A percentile compares a stretch with the other conserved stretches of the same genome.
Conservation (phyloP, 257 asterid genomes). For the Nicotiana tabacum region DNA sequence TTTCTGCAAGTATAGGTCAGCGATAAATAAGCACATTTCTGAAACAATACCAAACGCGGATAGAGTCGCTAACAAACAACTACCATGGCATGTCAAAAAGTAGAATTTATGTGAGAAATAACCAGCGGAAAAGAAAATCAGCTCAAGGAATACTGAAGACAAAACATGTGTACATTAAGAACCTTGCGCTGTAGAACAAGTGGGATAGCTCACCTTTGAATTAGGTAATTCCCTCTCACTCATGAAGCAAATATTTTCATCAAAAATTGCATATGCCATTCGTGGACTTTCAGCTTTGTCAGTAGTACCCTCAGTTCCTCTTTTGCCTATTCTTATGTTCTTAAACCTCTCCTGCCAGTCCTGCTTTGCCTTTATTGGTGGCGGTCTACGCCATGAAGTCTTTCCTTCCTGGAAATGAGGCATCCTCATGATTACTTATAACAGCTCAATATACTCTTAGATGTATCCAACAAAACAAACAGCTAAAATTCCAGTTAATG, state of each 20-base stretch:
- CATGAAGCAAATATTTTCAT: constrained; percentile 71
- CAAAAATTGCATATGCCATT: constrained; percentile 84
- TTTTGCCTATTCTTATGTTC: constrained; percentile 66
- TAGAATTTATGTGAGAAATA: background rate
- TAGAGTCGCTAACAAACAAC: background rate
- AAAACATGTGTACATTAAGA: background rate
- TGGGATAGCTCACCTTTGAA: constrained; percentile 44
- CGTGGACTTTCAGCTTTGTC: constrained; percentile 54
- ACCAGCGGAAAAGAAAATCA: background rate
- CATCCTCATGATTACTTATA: background rate
- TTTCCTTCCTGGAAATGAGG: constrained; percentile 29
- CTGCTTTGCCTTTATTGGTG: constrained; percentile 67
- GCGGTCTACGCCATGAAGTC: constrained; percentile 48
- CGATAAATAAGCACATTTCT: background rate
- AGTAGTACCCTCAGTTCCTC: constrained; percentile 47
- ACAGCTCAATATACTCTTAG: background rate
- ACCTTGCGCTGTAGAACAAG: background rate
- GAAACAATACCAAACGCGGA: background rate
- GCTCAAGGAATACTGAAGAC: background rate
- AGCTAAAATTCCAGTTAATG: background rate
- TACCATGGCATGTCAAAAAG: background rate
- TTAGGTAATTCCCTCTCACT: constrained; percentile 51
- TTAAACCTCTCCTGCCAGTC: constrained; percentile 87
- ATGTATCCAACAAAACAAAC: background rate
- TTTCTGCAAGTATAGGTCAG: background rate